Conservation (phyloP, 2,329 filamentous ascomycete genomes). For the Thielaviopsis euricoi region DNA sequence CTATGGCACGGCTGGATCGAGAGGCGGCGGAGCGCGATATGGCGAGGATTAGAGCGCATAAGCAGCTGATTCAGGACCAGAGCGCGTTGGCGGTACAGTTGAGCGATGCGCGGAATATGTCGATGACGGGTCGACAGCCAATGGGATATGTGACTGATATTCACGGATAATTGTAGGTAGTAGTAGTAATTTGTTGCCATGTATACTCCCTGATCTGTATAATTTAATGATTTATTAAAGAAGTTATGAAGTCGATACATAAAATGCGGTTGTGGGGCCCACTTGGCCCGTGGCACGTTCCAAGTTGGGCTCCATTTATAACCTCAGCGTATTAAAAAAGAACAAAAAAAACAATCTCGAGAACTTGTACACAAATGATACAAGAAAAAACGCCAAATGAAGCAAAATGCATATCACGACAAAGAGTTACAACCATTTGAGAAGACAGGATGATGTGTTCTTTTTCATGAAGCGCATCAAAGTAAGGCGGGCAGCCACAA, state of each 20-base stretch:
- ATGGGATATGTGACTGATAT: slow-evolving; percentile 33
- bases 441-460: too few species aligned
- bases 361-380: too few species aligned
- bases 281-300: not conserved
- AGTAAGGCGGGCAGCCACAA: too few species aligned
- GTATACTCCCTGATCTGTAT: not conserved
- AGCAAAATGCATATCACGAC: too few species aligned
- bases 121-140: slow-evolving; percentile 24
- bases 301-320: slow-evolving; percentile 5
- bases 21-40: slow-evolving; percentile 29
- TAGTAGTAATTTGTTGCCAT: not conserved
- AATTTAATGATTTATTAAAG: not conserved
- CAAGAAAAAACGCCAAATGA: too few species aligned
- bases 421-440: too few species aligned
- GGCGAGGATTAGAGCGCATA: slow-evolving; percentile 32
- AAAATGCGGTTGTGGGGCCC: not conserved
- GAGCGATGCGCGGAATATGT: slow-evolving; percentile 21
- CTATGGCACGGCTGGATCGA: slow-evolving; percentile 29
- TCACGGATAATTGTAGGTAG: not conserved
- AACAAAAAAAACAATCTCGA: too few species aligned
- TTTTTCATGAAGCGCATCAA: too few species aligned
- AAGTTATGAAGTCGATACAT: not conserved
- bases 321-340: slow-evolving; percentile 8
- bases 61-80: slow-evolving; percentile 33
- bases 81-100: slow-evolving; percentile 26